Evolutionary conservation across 148 eudicot genomes (phyloP).

Genomic region (Amaranthus hypochondriacus): DNA sequence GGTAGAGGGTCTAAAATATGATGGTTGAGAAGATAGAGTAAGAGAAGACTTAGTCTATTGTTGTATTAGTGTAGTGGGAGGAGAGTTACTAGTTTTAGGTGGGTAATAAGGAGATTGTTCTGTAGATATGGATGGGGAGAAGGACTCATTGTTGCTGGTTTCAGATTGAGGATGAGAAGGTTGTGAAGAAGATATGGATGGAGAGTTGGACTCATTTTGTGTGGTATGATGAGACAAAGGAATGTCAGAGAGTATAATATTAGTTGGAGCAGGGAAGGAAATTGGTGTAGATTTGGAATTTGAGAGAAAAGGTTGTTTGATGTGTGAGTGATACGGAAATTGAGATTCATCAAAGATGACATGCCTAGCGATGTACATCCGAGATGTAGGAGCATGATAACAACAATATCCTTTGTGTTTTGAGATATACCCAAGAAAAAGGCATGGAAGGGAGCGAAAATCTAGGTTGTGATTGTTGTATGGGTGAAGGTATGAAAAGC

Average conservation of each 20-base stretch:
- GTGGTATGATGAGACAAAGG: not conserved
- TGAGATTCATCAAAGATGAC: conserved; percentile 9
- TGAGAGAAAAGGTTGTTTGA: not conserved
- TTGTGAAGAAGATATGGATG: not conserved
- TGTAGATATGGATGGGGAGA: not conserved
- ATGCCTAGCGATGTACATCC: conserved; percentile 2
- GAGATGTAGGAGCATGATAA: not conserved
- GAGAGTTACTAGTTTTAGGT: not conserved
- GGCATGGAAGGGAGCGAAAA: not conserved
- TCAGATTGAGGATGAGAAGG: not conserved
- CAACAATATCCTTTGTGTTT: conserved; percentile 10
- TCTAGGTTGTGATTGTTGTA: conserved; percentile 6
- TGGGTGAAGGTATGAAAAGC: conserved; percentile 5
- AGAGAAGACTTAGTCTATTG: not conserved
- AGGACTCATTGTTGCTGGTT: no score
- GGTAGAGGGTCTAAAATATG: not conserved
- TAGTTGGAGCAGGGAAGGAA: not conserved
- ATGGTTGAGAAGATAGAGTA: not conserved
- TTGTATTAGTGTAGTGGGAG: not conserved
- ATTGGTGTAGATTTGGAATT: no score
- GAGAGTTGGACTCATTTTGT: not conserved
- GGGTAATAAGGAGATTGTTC: not conserved
- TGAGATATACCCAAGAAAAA: conserved; percentile 13
- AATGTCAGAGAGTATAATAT: not conserved
- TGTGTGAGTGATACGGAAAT: not conserved